Evolutionary conservation across 768 basidiomycete species (phyloP), one percentile per base, ranked within the genome.

Genomic region (Leccinum imitatum): DNA sequence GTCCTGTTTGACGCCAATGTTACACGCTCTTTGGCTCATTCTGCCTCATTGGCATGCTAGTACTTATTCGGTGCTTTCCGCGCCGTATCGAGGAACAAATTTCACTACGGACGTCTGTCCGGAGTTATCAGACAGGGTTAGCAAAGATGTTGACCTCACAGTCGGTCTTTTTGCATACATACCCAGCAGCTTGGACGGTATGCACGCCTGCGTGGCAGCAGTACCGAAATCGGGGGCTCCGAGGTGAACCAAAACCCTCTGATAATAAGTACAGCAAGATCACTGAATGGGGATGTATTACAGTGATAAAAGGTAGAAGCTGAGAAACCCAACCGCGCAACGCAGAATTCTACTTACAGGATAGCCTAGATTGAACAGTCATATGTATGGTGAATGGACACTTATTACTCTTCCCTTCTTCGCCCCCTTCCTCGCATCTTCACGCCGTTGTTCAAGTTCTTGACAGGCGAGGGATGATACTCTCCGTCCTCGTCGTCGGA

Each of bases 401-500:
- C 17, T 31, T 25, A 27, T 13, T 53, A 59, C 9, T 53, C 56
- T 13, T 50, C 62, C 48, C 11, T 65, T 64, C 68, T 77, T 54
- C 70, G 71, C 17, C 64, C 64, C 61, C 68, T 77, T 25, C 77
- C 72, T 37, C 82, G 78, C 14, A 81, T 82, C 57, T 76, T 79
- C 13, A 70, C 41, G 0, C 69, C 55, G 37, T 77, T 79, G 10
- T 74, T 74, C n/a, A 84, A 53, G 47, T 59, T 71, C 57, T 52
- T 77, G 17, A 83, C 63, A 10, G 82, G 79, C 6, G 73, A 67
- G 14, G 84, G 83, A 47, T 77, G 72, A 62, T 82, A 84, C 33
- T 69, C 67, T 4, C 84, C 82, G 56, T 83, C 83, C 4, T 78
- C 80, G 13, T 79, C 78, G 7, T 57, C 69, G 25, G 70, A 73